Percentiles rank a stretch among this genome's conserved stretches.
Evolutionary conservation across 1,139 yeast genomes (phyloP).

Genomic region (Sugiyamaella grinbergsii): DNA sequence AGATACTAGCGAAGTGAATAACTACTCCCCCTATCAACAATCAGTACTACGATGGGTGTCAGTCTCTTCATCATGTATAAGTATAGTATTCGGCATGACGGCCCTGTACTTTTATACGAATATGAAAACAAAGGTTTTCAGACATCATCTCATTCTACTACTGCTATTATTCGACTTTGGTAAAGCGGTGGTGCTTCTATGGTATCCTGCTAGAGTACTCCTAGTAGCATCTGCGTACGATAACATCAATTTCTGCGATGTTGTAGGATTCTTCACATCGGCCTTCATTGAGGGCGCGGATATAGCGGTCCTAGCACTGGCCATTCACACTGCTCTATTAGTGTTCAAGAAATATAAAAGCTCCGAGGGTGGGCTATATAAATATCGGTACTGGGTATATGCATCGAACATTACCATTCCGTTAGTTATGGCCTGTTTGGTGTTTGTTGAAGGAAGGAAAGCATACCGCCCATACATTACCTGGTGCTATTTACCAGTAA

Average conservation of each 20-base stretch:
- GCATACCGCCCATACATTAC: constrained; percentile 52
- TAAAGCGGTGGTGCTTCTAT: constrained; percentile 68
- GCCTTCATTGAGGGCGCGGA: constrained; percentile 86
- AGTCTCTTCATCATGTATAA: constrained; percentile 38
- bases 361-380: constrained; percentile 76
- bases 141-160: constrained; percentile 57
- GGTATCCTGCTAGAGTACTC: constrained; percentile 69
- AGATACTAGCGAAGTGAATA: constrained; percentile 32
- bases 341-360: constrained; percentile 55
- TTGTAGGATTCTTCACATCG: constrained; percentile 84
- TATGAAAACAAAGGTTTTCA: constrained; percentile 39
- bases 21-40: constrained; percentile 34
- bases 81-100: constrained; percentile 39
- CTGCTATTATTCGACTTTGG: constrained; percentile 70
- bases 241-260: constrained; percentile 61
- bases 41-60: constrained; percentile 33
- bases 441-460: constrained; percentile 53
- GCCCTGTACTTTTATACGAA: constrained; percentile 40
- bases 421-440: constrained; percentile 67
- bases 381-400: constrained; percentile 61
- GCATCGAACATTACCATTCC: constrained; percentile 64
- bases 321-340: constrained; percentile 76
- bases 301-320: constrained; percentile 78
- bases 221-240: constrained; percentile 53
- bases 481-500: constrained; percentile 79